phyloP scores from a whole-genome alignment of 306 rosid genomes.

The Medicago ruthenica region DNA sequence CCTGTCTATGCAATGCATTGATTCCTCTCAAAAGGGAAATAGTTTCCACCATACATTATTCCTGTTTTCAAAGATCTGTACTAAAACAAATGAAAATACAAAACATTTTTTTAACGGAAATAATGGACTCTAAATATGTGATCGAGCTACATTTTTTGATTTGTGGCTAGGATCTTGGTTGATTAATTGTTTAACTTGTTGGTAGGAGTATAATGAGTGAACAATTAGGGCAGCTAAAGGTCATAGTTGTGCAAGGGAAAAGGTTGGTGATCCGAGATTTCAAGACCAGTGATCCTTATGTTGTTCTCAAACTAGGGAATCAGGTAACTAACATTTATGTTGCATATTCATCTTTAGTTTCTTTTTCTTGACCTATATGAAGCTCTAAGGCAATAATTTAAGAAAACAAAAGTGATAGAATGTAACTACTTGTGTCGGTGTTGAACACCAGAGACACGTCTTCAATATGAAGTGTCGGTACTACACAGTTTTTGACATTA shows the following conservation, averaged over 20 bases:
- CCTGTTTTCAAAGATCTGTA: neutral
- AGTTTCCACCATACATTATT: neutral
- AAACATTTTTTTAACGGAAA: too few species aligned
- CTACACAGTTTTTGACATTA: neutral
- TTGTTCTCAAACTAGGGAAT: conserved; percentile 83
- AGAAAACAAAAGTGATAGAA: neutral
- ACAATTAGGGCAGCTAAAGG: conserved; percentile 72
- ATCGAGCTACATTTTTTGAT: conserved; percentile 24
- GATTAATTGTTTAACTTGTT: conserved; percentile 24
- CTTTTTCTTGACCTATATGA: neutral
- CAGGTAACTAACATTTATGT: conserved; percentile 57
- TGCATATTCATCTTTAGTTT: conserved; percentile 15
- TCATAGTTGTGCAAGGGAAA: conserved; percentile 80
- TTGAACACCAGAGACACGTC: neutral
- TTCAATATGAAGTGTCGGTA: neutral
- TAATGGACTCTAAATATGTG: neutral
- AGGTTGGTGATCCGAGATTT: conserved; percentile 91
- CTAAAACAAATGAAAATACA: neutral
- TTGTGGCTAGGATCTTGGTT: conserved; percentile 3
- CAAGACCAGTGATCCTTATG: conserved; percentile 97
- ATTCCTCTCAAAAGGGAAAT: conserved; percentile 17
- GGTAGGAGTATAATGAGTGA: conserved; percentile 63
- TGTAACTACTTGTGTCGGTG: too few species aligned
- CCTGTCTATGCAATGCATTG: too few species aligned
- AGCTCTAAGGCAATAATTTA: too few species aligned